Evolutionary conservation across 139 green algal genomes (phyloP), one percentile per base, ranked within the genome.

Genomic region (Protoeuglena noctilucae): DNA sequence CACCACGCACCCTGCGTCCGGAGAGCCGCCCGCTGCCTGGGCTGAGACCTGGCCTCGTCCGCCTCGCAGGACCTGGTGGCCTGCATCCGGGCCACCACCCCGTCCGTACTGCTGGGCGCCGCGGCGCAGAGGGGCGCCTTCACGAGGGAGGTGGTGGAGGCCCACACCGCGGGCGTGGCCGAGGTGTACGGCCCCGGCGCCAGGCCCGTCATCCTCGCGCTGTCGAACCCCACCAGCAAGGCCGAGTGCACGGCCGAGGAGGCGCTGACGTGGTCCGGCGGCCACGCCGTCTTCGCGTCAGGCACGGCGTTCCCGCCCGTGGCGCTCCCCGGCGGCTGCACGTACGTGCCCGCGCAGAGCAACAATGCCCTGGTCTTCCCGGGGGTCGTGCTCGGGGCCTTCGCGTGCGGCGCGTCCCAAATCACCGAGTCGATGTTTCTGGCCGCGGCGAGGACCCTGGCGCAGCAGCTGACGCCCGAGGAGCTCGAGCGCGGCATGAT

Each of bases 301-400:
- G 67, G 67, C 24, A 75, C 57, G 3, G 48, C 62, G 2, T 74
- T 74, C 28, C 25, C 40, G 23, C 57, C 57, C 2, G 47, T 65
- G 17, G 4, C 22, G 18, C 23, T 31, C 16, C 18, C 27, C 25
- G n/a, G 55, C 21, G 60, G 52, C 17, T 21, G 14, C 12, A 22
- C 46, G 1, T 40, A 54, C 12, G 21, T 48, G 6, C 57, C 67
- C 1, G 34, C 31, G 3, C 67, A 74, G 40, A 58, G 48, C 23
- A 75, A 75, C 53, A 75, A 75, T 34, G 58, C 53, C 2, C 52
- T 70, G 25, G 51, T 75, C 22, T 75, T 75, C 34, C 67, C 67
- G 25, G 67, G 61, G 54, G 22, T 57, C 1, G 66, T 23, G 16
- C 28, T 69, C n/a, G 66, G 56, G 14, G 50, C 34, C 41, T 51